Base-by-base conservation (phyloP, 805 yeast species). In the Candida incommunis region DNA sequence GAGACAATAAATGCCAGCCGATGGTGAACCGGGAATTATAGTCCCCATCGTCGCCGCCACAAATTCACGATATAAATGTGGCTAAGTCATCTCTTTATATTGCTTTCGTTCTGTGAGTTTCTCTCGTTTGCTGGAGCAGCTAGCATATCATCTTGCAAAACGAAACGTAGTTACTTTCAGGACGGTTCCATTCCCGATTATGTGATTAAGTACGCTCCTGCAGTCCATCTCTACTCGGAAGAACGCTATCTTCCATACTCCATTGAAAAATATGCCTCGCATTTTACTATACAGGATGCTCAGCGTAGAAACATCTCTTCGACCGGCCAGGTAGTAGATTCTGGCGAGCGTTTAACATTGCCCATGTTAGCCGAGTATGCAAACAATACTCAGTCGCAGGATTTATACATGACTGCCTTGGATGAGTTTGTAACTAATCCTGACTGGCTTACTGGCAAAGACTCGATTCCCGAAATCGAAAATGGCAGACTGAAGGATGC, bases 171-270 rank as follows among this genome's bases (percentile, higher is more conserved):
- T 25, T 25, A 7, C 37, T 11, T 31, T 16, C 13, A 7, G 11
- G 37, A 31, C n/a, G 37, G 37, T 2, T 27, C 20, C 16, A 49
- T 63, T 2, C 67, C 67, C 1, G 50, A 49, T 9, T 63, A 54
- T 42, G 54, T 63, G 0, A 29, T 48, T 2, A 43, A 50, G n/a
- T 50, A 58, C 40, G 66, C 70, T 3, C 97, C 98, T 0, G 64
- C 79, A 44, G 88, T 90, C 2, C 84, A 85, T 57, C 67, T 90
- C 9, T 88, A 90, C 64, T 78, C 94, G 1, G 98, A 90, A 57
- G 98, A 90, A 55, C 63, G 68, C 45, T 90, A 88, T 57, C 66
- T 82, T 52, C 95, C 98, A 0, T 85, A 85, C 54, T 94, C 86
- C 55, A 71, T 87, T 34, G 71, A 68, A 23, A 74, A 81, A 46